Evolutionary conservation across 495 filamentous ascomycete species (phyloP).

Genomic region (Xylaria sp.): DNA sequence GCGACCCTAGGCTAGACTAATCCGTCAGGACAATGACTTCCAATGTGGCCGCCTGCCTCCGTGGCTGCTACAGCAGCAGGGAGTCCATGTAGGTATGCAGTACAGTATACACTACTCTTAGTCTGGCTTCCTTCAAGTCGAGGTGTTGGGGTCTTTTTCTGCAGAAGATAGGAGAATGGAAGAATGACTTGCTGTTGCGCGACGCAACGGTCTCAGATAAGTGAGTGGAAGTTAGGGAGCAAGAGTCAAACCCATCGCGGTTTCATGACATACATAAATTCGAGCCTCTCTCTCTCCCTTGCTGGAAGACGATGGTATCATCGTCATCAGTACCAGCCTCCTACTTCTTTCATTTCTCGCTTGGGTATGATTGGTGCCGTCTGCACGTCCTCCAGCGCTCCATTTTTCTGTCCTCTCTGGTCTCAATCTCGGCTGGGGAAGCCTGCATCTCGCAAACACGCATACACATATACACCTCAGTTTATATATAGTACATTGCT

Average conservation of each 20-base stretch:
- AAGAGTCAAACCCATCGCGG: background rate
- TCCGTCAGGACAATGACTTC: conserved; percentile 3
- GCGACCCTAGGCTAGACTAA: background rate
- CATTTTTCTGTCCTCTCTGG: background rate
- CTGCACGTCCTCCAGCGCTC: conserved; percentile 25
- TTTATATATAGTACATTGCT: conserved; percentile 32
- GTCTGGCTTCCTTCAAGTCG: conserved; percentile 1
- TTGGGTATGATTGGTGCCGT: conserved; percentile 16
- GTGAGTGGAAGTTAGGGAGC: background rate
- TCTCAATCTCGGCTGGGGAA: conserved; percentile 43
- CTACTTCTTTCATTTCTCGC: conserved; percentile 6
- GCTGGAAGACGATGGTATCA: conserved; percentile 10
- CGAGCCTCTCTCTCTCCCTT: background rate
- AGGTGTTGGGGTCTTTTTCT: background rate
- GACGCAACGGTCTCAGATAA: too few species aligned
- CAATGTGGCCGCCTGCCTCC: conserved; percentile 5
- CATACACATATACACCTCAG: conserved; percentile 29
- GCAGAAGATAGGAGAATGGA: background rate
- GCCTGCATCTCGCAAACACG: conserved; percentile 38
- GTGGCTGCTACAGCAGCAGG: conserved; percentile 14
- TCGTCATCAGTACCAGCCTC: conserved; percentile 21
- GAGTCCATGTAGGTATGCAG: conserved; percentile 7
- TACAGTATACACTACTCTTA: background rate
- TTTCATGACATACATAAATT: conserved; percentile 21
- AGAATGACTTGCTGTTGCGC: background rate